phyloP scores from a whole-genome alignment of 2,329 filamentous ascomycete genomes.

The Xylaria arbuscula region DNA sequence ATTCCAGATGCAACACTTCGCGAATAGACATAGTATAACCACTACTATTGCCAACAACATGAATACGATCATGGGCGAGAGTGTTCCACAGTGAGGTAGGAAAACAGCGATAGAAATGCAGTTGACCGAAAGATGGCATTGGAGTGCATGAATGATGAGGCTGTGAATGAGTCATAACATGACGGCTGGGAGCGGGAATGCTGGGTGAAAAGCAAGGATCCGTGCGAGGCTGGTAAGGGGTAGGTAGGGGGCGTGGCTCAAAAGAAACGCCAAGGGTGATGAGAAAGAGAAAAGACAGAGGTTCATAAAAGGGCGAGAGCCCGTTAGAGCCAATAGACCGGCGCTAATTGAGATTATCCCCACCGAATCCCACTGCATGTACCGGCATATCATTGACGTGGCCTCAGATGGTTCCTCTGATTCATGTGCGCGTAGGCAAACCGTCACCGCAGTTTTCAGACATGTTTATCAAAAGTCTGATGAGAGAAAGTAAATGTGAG shows the following conservation, averaged over 20 bases:
- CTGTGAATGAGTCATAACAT: conserved; percentile 47
- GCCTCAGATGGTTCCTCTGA: conserved; percentile 13
- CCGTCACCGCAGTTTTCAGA: background rate
- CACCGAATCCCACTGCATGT: conserved; percentile 38
- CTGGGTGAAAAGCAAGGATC: conserved; percentile 40
- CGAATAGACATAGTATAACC: background rate
- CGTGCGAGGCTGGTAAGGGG: conserved; percentile 42
- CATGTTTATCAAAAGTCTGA: too few species aligned
- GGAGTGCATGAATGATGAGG: conserved; percentile 39
- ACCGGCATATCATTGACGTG: conserved; percentile 38
- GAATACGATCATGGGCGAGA: background rate
- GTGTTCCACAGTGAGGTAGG: background rate
- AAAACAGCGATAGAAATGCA: conserved; percentile 13
- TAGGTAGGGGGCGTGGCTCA: conserved; percentile 34
- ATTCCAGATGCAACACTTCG: conserved; percentile 23
- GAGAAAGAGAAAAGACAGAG: conserved; percentile 12
- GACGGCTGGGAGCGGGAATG: conserved; percentile 43
- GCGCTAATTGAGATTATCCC: conserved; percentile 12
- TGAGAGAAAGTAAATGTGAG: background rate
- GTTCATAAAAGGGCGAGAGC: conserved; percentile 31
- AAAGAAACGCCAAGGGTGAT: conserved; percentile 26
- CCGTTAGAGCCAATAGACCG: conserved; percentile 26
- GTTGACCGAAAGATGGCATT: conserved; percentile 26
- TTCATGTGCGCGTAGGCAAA: background rate
- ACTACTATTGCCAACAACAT: background rate